Base-by-base conservation (phyloP, 441 rosid species). In the Adansonia rubrostipa region DNA sequence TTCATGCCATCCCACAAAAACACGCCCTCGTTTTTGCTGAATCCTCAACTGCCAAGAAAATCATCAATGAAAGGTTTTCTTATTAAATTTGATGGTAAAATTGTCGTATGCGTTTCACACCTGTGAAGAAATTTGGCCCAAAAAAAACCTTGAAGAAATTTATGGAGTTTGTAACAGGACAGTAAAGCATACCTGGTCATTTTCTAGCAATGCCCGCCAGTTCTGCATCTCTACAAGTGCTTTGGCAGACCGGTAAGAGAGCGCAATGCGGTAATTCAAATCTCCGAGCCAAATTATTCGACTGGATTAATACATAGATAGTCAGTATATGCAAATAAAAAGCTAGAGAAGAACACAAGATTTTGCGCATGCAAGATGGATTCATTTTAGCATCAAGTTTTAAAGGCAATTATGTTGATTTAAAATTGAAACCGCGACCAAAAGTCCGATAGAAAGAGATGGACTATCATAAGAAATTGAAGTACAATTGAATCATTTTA, bases 141-240 rank as follows among this genome's bases (percentile, higher is more conserved):
- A 54, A 54, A 11, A 15, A 0, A 15, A 15, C 19, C 5, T 2
- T 0, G 11, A 57, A 40, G 51, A 33, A 56, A 47, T 2, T 36
- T 57, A 0, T 40, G 54, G 28, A 47, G 63, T 73, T 64, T 20
- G 54, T 66, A 57, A 64, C 33, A 75, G 62, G 36, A 54, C 69
- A 48, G 57, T 67, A 33, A 70, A 58, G 80, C 84, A 42, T 87
- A 88, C 99, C 93, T 96, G 99, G 82, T 96, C 98, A 77, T 92
- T 96, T 82, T 94, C 91, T 66, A 96, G 81, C 81, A 96, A 83
- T 77, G 96, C 97, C 84, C 96, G 87, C 99, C 99, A 96, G 69
- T 93, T 94, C 80, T 92, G 93, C 99, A 96, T 96, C 91, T 96
- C 96, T 19, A 96, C 97, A 1, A 96, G 96, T 57, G 98, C 99